Evolutionary conservation across 345 rosid genomes (phyloP), one percentile per base, ranked within the genome.

Genomic region (Melaleuca quinquenervia): DNA sequence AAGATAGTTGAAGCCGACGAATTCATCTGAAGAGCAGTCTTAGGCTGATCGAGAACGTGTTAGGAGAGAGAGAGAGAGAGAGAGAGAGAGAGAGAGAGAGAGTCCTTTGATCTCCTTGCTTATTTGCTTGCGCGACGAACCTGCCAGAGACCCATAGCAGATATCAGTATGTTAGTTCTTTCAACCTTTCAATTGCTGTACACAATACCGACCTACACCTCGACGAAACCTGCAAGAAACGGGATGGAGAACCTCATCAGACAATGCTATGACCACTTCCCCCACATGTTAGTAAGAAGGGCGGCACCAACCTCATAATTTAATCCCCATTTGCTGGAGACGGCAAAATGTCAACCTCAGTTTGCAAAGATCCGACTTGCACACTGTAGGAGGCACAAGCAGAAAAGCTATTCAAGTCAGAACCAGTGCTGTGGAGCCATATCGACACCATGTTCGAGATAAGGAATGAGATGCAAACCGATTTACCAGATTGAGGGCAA

Each of bases 81-180:
- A 27, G 20, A 27, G 74, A 60, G 36, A 58, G 36, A 58, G 36
- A 60, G 70, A 60, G 70, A 60, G 74, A 54, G 60, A 55, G 62
- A 24, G 27, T 55, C 62, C 62, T 56, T 56, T 56, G 64, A 56
- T 56, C 78, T 32, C 78, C 78, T 70, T 11, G 44, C 48, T 32
- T 70, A 70, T 70, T 32, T 70, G 87, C 76, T 84, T 86, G 52
- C 85, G 88, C 83, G 85, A 70, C 58, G 6, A 29, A 62, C 76
- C 36, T 64, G 76, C 32, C 22, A 11, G 76, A 70, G 45, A 70
- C 21, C 78, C 78, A 45, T 70, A 70, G 78, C 11, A 12, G 48
- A 32, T 70, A 32, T 18, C 41, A 64, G 18, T 29, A 29, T 8
- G 44, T 64, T 64, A 32, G 76, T 32, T 64, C 76, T 32, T 70